Conservation (phyloP, 768 basidiomycete genomes). For the Tulasnella sp. region DNA sequence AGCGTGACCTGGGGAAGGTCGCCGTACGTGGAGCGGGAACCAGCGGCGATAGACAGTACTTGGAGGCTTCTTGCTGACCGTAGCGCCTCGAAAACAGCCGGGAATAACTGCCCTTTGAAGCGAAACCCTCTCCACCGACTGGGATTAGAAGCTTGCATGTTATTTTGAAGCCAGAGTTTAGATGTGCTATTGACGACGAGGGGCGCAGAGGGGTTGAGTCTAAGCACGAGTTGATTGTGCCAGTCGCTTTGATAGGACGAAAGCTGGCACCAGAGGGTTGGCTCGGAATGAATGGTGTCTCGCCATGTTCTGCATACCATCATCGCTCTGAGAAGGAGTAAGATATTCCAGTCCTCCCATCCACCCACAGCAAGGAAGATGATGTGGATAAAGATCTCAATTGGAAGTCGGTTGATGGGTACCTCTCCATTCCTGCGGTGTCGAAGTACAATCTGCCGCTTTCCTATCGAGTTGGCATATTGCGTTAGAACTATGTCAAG, state of each 20-base stretch:
- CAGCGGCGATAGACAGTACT: not conserved
- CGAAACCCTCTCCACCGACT: not conserved
- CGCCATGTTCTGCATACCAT: not conserved
- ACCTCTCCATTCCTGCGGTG: not conserved
- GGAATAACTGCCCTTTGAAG: not conserved
- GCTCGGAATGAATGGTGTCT: not conserved
- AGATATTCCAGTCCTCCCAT: not conserved
- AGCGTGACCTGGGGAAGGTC: not conserved
- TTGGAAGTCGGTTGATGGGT: not conserved
- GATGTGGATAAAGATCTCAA: not conserved
- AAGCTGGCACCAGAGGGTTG: not conserved
- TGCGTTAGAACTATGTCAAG: not conserved
- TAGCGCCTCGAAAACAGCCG: not conserved
- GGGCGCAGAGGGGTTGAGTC: not conserved
- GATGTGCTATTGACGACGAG: not conserved
- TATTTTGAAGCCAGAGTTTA: not conserved
- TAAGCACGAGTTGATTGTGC: not conserved
- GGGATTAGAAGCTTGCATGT: not conserved
- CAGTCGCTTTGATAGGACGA: not conserved
- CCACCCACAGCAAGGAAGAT: not conserved
- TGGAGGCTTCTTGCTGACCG: not conserved
- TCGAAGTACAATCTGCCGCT: not conserved
- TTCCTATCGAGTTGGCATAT: not conserved
- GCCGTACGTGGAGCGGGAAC: not conserved
- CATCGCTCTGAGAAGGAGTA: not conserved